These are phyloP conservation scores for Hirsutella rhossiliensis DNA, from an alignment of 2,329 filamentous ascomycete species.

Conservation along the genomic window DNA sequence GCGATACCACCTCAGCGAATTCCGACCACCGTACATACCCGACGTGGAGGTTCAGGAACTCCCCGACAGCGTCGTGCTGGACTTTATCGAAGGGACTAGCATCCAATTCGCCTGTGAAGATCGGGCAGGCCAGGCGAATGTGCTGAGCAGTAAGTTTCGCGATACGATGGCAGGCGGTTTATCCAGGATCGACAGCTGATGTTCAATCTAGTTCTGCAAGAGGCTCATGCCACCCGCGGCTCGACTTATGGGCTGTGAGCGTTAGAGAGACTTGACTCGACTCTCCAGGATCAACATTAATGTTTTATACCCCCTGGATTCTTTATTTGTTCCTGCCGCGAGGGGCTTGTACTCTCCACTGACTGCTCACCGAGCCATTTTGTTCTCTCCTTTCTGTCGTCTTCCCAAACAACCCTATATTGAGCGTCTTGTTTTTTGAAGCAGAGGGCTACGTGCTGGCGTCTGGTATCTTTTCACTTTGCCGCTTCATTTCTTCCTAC, in stretches of 20 bases:
- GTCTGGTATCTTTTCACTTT: no score
- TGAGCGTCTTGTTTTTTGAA: no score
- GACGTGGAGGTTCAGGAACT: conserved; percentile 90
- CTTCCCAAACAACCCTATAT: not conserved
- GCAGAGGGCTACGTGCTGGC: no score
- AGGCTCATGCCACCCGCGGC: conserved; percentile 22
- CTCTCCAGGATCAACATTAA: not conserved
- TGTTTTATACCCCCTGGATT: not conserved
- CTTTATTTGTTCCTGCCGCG: not conserved
- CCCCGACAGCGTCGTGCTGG: conserved; percentile 64
- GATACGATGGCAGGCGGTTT: not conserved
- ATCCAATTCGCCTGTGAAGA: conserved; percentile 55
- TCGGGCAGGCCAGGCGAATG: conserved; percentile 41
- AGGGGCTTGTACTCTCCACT: not conserved
- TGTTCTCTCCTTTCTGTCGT: not conserved
- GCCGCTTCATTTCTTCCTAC: not conserved
- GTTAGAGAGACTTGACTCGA: not conserved
- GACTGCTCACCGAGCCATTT: not conserved
- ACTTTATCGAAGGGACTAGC: conserved; percentile 48
- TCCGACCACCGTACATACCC: conserved; percentile 66
- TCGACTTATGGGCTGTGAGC: conserved; percentile 17
- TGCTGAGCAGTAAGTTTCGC: conserved; percentile 38
- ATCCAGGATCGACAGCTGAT: not conserved
- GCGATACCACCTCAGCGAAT: conserved; percentile 77
- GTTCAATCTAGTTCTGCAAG: conserved; percentile 17